Conservation (phyloP, 2,329 filamentous ascomycete genomes). For the Emmonsiellopsis sp. region DNA sequence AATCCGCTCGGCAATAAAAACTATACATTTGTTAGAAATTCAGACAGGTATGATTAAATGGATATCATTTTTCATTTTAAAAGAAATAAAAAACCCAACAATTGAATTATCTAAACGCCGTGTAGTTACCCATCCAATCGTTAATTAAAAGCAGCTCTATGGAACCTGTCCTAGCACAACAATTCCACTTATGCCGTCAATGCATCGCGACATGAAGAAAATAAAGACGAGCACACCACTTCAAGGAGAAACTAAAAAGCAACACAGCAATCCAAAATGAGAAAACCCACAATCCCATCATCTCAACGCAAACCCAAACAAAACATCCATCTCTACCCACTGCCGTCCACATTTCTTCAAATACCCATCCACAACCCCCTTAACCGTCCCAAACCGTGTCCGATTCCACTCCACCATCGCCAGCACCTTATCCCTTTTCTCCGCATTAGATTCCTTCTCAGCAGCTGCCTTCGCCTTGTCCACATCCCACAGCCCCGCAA, state of each 20-base stretch:
- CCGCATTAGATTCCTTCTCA: slow-evolving; percentile 40
- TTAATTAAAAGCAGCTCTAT: slow-evolving; percentile 8
- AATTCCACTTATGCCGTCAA: neutral
- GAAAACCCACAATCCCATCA: slow-evolving; percentile 6
- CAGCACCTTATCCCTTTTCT: slow-evolving; percentile 57
- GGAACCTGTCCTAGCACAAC: neutral
- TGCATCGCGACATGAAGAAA: slow-evolving; percentile 1
- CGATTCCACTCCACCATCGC: slow-evolving; percentile 77
- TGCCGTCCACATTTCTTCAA: slow-evolving; percentile 81
- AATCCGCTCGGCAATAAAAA: too few species aligned
- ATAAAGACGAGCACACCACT: slow-evolving; percentile 38
- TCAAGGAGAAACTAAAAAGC: slow-evolving; percentile 52
- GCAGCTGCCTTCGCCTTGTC: slow-evolving; percentile 61
- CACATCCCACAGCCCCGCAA: slow-evolving; percentile 76
- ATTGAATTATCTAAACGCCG: neutral
- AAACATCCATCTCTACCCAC: slow-evolving; percentile 86
- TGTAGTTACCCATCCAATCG: neutral
- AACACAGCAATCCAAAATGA: slow-evolving; percentile 1
- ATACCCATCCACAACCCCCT: slow-evolving; percentile 70
- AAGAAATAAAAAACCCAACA: neutral
- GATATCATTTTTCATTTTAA: too few species aligned
- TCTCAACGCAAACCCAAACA: slow-evolving; percentile 58
- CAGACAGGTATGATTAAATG: too few species aligned
- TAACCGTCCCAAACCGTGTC: slow-evolving; percentile 65
- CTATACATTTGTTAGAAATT: too few species aligned